Conservation (phyloP, 768 basidiomycete genomes). For the Filobasidium wieringae region DNA sequence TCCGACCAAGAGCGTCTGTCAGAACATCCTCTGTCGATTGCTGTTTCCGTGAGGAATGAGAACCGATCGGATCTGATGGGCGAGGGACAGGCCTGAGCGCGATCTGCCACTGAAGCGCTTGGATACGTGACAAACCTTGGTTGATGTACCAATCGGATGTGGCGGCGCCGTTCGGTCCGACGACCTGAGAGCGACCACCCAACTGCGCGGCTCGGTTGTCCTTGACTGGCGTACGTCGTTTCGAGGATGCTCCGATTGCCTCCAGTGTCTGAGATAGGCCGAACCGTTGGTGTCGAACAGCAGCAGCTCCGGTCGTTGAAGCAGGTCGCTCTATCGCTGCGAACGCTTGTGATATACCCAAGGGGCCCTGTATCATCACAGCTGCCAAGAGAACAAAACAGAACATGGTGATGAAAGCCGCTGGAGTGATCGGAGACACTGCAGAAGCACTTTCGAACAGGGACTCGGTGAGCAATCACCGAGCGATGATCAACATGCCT, state of each 20-base stretch:
- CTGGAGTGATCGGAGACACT: constrained; percentile 6
- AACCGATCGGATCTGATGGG: too few species aligned
- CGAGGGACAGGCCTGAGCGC: too few species aligned
- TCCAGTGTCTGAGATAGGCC: background rate
- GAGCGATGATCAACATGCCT: background rate
- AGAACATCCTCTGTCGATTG: too few species aligned
- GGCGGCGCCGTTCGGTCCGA: background rate
- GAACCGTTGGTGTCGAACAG: background rate
- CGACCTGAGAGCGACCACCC: background rate
- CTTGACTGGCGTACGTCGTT: background rate
- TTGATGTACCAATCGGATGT: background rate
- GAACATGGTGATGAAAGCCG: constrained; percentile 8
- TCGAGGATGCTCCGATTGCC: background rate
- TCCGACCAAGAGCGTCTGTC: too few species aligned
- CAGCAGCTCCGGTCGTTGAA: background rate
- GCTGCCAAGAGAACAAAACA: constrained; percentile 4
- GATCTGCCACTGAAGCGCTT: too few species aligned
- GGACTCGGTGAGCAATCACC: background rate
- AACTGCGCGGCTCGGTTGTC: background rate
- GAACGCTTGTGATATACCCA: constrained; percentile 6
- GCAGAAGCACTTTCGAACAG: background rate
- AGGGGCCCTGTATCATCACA: constrained; percentile 10
- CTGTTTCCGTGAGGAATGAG: too few species aligned
- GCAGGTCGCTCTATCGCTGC: background rate
- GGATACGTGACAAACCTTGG: background rate